Conservation (phyloP, 2,329 filamentous ascomycete genomes). For the Metarhizium robertsii region DNA sequence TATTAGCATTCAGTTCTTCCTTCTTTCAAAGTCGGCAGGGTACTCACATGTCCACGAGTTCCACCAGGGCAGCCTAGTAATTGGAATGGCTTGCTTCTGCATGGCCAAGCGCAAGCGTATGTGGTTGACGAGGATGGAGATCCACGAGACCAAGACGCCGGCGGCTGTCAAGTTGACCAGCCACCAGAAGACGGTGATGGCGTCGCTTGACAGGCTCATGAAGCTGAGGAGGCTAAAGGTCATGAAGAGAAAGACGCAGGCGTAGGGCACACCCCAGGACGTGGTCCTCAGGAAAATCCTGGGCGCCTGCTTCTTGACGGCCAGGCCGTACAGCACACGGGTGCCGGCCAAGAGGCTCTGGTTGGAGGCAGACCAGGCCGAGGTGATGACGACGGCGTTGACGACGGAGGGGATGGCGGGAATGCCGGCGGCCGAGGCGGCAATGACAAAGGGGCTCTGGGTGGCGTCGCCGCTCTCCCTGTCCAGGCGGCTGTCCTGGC, state of each 20-base stretch:
- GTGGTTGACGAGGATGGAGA: conserved; percentile 48
- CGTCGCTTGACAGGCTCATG: conserved; percentile 45
- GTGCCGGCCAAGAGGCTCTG: conserved; percentile 57
- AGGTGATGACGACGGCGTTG: conserved; percentile 67
- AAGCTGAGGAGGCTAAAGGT: conserved; percentile 49
- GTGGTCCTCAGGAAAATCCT: conserved; percentile 50
- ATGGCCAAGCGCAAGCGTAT: conserved; percentile 46
- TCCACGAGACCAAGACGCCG: conserved; percentile 56
- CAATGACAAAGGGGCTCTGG: conserved; percentile 60
- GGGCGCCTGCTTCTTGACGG: conserved; percentile 57
- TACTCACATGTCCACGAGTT: conserved; percentile 51
- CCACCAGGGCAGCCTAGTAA: conserved; percentile 47
- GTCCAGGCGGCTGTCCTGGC: conserved; percentile 43
- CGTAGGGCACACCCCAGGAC: conserved; percentile 52
- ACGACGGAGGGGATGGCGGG: conserved; percentile 60
- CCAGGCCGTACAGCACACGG: conserved; percentile 60
- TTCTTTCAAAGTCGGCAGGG: neutral
- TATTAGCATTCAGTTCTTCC: neutral
- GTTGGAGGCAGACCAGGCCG: conserved; percentile 53
- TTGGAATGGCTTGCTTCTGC: conserved; percentile 43
- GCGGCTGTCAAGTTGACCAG: conserved; percentile 52
- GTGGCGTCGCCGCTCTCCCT: conserved; percentile 34
- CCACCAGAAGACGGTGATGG: conserved; percentile 58
- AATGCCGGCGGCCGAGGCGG: conserved; percentile 58
- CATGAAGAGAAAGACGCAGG: conserved; percentile 43